These are phyloP conservation scores for Silene latifolia DNA, from an alignment of 148 eudicot species.

Conservation along the genomic window DNA sequence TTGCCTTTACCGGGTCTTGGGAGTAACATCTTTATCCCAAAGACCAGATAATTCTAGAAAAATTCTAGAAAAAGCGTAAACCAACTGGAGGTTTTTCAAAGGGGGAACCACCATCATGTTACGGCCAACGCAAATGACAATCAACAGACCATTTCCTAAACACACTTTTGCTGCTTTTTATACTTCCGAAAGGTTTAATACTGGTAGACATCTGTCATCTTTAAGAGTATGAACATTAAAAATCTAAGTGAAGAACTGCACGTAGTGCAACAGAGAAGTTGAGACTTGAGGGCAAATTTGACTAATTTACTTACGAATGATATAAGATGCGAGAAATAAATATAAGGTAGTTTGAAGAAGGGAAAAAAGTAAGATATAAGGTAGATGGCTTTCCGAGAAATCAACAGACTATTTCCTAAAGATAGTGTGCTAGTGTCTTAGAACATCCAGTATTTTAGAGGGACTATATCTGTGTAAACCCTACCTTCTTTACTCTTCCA, in stretches of 20 bases:
- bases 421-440: not conserved
- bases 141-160: too few species aligned
- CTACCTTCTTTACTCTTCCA: constrained; percentile 94
- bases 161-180: too few species aligned
- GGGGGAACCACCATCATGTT: too few species aligned
- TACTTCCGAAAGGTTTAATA: too few species aligned
- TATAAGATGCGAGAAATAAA: not conserved
- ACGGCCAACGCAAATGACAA: too few species aligned
- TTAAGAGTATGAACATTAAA: too few species aligned
- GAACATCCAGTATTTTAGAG: not conserved
- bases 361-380: not conserved
- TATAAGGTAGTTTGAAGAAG: not conserved
- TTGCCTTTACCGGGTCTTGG: not conserved
- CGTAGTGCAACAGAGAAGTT: not conserved
- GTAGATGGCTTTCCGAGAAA: too few species aligned
- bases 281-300: not conserved
- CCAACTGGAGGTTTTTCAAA: too few species aligned
- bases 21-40: not conserved
- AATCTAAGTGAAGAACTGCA: not conserved
- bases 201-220: too few species aligned
- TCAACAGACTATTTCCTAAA: not conserved
- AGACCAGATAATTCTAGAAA: too few species aligned
- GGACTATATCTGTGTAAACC: not conserved
- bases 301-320: not conserved
- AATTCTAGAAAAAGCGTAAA: too few species aligned